Evolutionary conservation across 257 asterid species (phyloP), one percentile per base, ranked within the genome.

Genomic region (Buddleja alternifolia): DNA sequence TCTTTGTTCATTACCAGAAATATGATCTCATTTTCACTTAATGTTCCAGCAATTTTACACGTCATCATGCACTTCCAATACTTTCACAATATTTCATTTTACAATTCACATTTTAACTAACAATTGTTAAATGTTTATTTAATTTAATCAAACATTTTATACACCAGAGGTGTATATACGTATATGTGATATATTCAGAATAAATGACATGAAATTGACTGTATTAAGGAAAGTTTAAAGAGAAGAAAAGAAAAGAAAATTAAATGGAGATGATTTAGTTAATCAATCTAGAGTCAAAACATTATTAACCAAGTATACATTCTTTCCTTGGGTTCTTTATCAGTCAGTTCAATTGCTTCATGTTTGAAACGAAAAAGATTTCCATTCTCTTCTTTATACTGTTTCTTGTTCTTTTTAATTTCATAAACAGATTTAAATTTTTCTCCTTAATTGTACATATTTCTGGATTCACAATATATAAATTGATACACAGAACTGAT

Each of bases 1-100:
- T 74, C 40, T 82, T 74, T 72, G 77, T 73, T 66, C 10, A 71
- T 79, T 77, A 25, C 77, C 73, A 45, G 10, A 60, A 21, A 58
- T 67, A 57, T 52, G 24, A 24, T 55, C 70, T 37, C 42, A 12
- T 36, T 63, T 7, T 44, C 67, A 11, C 63, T 45, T 66, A 17
- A 23, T 58, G 52, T 63, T 63, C 48, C 45, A 6, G 3, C 15
- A 41, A 59, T 14, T 46, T 8, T 47, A 46, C 61, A 37, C 15
- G 15, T 50, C 24, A 39, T 25, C 45, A 32, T 32, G 51, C 60
- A 59, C 50, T 59, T 67, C 40, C 17, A 36, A 16, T 34, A 25
- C 0, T 5, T 12, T 34, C 41, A n/a, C n/a, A n/a, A n/a, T n/a
- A n/a, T n/a, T n/a, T n/a, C n/a, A n/a, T n/a, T n/a, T n/a, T n/a